Evolutionary conservation across 805 yeast species (phyloP).

Genomic region (Candida palmyrensis): DNA sequence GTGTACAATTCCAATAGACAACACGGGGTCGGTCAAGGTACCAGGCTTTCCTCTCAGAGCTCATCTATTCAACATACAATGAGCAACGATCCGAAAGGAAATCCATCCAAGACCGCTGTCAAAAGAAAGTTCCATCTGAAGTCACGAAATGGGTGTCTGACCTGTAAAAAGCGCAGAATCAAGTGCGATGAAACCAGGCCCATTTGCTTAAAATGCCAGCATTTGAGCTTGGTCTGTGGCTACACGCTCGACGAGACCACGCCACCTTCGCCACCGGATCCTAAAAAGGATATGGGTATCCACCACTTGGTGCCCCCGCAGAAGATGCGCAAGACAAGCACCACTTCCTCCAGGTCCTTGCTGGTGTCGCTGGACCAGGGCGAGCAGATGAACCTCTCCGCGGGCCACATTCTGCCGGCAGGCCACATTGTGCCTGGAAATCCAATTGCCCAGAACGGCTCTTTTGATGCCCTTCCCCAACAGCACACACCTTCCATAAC

Average conservation of each 20-base stretch:
- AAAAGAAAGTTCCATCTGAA: constrained; percentile 88
- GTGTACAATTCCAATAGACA: no score
- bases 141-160: constrained; percentile 82
- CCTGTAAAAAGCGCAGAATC: constrained; percentile 85
- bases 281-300: neutral
- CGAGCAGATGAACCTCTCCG: no score
- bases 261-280: constrained; percentile 2
- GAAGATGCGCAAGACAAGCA: neutral
- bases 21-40: no score
- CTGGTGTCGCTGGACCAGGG: no score
- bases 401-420: neutral
- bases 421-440: no score
- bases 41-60: no score
- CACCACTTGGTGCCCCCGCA: neutral
- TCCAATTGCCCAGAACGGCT: neutral
- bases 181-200: constrained; percentile 91
- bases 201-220: constrained; percentile 68
- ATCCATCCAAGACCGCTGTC: neutral
- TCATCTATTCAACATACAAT: no score
- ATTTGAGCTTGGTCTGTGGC: constrained; percentile 75
- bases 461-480: neutral
- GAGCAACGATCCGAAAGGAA: no score
- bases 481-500: constrained; percentile 5
- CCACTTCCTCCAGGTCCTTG: neutral
- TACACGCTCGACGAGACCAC: constrained; percentile 31